Evolutionary conservation across 2,329 filamentous ascomycete genomes (phyloP), one percentile per base, ranked within the genome.

Genomic region (Penicillium rolfsii): DNA sequence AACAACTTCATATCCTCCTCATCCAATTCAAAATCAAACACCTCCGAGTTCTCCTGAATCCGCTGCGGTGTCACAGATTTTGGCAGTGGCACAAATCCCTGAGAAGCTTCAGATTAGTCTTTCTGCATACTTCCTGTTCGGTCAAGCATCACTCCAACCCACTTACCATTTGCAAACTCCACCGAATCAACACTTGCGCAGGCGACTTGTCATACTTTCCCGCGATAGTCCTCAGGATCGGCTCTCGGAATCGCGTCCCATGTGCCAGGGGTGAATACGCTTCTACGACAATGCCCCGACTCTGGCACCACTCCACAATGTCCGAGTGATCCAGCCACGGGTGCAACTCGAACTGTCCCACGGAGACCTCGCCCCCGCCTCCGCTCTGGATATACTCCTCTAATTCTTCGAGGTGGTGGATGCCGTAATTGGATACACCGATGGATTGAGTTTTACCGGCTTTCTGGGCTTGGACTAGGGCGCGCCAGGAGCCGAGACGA

Each of bases 331-430:
- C 92, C 73, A 93, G 91, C 83, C 94, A 95, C 0, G 90, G 91
- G 63, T 94, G 90, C 1, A 93, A 84, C 74, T 94, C 89, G 68
- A 93, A 89, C 77, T 95, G 91, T 70, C 94, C 94, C 54, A 94
- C 85, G 1, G 87, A 85, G 0, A 91, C 91, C 9, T 80, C 74
- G 49, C 90, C 83, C 0, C 82, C 81, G 0, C 89, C 87, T 11
- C 85, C 85, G 0, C 83, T 83, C 2, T 82, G 81, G 70, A 91
- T 83, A 30, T 75, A 73, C 45, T 64, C 66, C 36, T 76, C 73
- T 52, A 93, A 79, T 71, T 93, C 89, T 64, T 90, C 83, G 54
- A 93, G 82, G 79, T 93, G 91, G 64, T 86, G 85, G 43, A 90
- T 84, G 0, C 91, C 91, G 71, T 85, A 95, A 75, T 95, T 95